Percentiles rank a stretch among this genome's conserved stretches.
Conservation (phyloP, 345 rosid genomes). For the Citrus medica region DNA sequence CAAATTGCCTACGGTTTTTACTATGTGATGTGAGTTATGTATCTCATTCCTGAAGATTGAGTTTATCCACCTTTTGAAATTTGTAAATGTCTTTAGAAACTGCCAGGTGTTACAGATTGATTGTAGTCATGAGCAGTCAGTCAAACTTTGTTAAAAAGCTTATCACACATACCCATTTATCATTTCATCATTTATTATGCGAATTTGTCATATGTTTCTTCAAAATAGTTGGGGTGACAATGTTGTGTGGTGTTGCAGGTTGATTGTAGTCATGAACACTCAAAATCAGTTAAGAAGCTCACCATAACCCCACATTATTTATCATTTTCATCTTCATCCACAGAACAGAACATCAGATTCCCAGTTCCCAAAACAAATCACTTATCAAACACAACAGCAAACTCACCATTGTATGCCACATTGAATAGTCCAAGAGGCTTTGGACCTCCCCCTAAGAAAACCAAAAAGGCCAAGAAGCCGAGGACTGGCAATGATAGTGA, state of each 20-base stretch:
- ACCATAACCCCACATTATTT: background rate
- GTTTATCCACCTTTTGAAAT: background rate
- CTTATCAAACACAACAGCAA: constrained; percentile 22
- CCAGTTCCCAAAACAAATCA: constrained; percentile 17
- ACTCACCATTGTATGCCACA: constrained; percentile 40
- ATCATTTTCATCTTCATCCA: background rate
- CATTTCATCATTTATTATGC: too few relatives aligned
- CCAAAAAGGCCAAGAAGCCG: constrained; percentile 41
- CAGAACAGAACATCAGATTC: constrained; percentile 16
- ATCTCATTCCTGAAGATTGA: too few relatives aligned
- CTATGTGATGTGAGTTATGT: too few relatives aligned
- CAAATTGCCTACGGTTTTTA: too few relatives aligned
- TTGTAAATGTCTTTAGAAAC: background rate
- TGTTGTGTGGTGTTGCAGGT: constrained; percentile 18
- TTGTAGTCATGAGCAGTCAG: background rate
- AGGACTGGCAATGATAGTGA: constrained; percentile 15
- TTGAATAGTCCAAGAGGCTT: constrained; percentile 77
- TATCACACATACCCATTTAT: too few relatives aligned
- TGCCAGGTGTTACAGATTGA: background rate
- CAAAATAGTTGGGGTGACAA: background rate
- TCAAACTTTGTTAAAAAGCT: background rate
- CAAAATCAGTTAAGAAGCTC: constrained; percentile 12
- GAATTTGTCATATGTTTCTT: too few relatives aligned
- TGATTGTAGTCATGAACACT: constrained; percentile 6
- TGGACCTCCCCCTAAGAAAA: constrained; percentile 60